Evolutionary conservation across 306 rosid species (phyloP).

Genomic region (Malus fusca): DNA sequence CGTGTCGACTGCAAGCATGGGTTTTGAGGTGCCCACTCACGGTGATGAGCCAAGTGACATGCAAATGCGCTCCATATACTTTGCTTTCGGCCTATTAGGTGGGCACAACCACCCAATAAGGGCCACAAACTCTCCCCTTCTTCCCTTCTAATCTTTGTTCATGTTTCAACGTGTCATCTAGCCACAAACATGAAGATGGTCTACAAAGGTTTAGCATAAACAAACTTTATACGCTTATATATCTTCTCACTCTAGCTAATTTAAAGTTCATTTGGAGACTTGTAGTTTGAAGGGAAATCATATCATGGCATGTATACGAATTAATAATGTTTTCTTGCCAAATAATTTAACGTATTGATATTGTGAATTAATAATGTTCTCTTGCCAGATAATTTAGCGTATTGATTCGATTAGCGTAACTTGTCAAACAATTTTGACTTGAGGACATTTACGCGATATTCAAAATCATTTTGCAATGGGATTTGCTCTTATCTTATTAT

Average conservation of each 20-base stretch:
- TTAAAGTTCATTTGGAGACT: not conserved
- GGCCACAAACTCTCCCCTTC: not conserved
- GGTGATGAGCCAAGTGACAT: not conserved
- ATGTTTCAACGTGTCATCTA: not conserved
- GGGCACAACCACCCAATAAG: not conserved
- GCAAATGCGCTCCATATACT: not conserved
- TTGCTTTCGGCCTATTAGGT: not conserved
- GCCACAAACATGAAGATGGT: not conserved
- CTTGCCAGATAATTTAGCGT: not conserved
- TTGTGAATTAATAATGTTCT: not conserved
- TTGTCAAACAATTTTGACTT: not conserved
- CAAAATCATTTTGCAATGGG: not conserved
- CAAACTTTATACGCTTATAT: not conserved
- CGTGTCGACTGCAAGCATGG: not conserved
- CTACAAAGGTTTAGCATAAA: not conserved
- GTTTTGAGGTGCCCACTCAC: not conserved
- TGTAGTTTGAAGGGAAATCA: too few species aligned
- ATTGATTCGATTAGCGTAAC: not conserved
- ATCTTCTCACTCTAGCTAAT: not conserved
- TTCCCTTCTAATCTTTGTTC: not conserved
- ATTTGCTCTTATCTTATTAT: not conserved
- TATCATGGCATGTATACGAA: not conserved
- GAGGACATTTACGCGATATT: not conserved
- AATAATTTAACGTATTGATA: not conserved
- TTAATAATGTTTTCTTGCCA: not conserved